Percentiles rank a stretch among this genome's conserved stretches.
These are phyloP conservation scores for Pisolithus orientalis DNA, from an alignment of 768 basidiomycete species.

Conservation along the genomic window DNA sequence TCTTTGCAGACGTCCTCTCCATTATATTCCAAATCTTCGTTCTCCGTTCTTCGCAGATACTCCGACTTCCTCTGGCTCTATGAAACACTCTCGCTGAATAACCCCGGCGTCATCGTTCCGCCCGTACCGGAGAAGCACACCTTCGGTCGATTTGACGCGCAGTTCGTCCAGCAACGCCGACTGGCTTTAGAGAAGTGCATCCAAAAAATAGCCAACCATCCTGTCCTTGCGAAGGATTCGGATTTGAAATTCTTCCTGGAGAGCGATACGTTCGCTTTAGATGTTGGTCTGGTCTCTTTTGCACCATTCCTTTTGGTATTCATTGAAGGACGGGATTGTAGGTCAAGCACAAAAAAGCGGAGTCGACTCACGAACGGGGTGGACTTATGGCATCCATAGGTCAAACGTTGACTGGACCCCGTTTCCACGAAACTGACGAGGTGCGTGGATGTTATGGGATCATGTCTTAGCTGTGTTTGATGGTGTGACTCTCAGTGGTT, in stretches of 20 bases:
- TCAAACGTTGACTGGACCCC: conserved; percentile 67
- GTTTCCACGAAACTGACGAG: conserved; percentile 87
- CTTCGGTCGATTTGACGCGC: conserved; percentile 88
- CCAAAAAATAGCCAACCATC: conserved; percentile 89
- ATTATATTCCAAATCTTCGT: conserved; percentile 71
- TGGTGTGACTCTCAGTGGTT: conserved; percentile 67
- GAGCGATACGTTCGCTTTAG: conserved; percentile 84
- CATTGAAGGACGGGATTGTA: conserved; percentile 22
- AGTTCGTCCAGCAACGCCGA: conserved; percentile 85
- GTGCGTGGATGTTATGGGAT: conserved; percentile 29
- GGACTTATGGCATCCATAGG: conserved; percentile 84
- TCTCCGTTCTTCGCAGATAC: conserved; percentile 95
- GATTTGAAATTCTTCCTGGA: conserved; percentile 91
- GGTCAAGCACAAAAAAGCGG: conserved; percentile 86
- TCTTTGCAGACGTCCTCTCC: conserved; percentile 72
- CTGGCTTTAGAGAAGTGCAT: conserved; percentile 84
- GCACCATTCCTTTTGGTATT: background rate
- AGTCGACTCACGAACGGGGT: conserved; percentile 68
- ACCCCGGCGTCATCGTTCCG: conserved; percentile 95
- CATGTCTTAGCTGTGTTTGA: background rate
- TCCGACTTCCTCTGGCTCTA: conserved; percentile 98
- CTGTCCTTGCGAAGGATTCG: conserved; percentile 79
- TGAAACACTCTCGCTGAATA: conserved; percentile 80
- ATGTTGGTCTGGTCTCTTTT: conserved; percentile 47
- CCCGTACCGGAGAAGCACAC: conserved; percentile 94